Percentiles rank a stretch among this genome's conserved stretches.
phyloP scores from a whole-genome alignment of 2,329 filamentous ascomycete species.

The Leptoxyphium fumago region DNA sequence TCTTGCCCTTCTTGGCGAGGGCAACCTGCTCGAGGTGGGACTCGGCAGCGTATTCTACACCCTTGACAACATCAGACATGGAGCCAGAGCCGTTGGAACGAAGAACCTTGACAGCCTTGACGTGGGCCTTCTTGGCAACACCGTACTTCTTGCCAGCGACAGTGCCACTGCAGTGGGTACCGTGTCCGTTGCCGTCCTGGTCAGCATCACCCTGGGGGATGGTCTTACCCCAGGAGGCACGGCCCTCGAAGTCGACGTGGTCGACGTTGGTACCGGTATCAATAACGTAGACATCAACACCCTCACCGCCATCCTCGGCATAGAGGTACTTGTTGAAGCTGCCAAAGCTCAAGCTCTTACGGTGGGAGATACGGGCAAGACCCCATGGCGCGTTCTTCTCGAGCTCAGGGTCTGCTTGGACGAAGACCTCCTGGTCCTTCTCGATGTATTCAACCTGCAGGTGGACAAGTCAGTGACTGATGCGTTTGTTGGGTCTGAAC shows the following conservation, averaged over 20 bases:
- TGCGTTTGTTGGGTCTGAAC: neutral
- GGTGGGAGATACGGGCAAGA: slow-evolving; percentile 93
- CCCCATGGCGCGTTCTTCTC: slow-evolving; percentile 98
- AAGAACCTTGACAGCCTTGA: slow-evolving; percentile 97
- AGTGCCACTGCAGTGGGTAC: slow-evolving; percentile 97
- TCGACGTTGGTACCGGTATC: slow-evolving; percentile 90
- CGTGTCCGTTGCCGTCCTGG: slow-evolving; percentile 91
- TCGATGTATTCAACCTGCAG: slow-evolving; percentile 87
- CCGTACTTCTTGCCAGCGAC: slow-evolving; percentile 97
- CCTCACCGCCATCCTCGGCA: slow-evolving; percentile 76
- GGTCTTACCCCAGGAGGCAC: slow-evolving; percentile 93
- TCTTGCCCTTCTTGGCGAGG: slow-evolving; percentile 72
- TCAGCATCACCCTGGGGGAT: slow-evolving; percentile 76
- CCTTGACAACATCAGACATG: slow-evolving; percentile 98
- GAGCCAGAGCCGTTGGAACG: slow-evolving; percentile 92
- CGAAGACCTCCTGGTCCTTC: slow-evolving; percentile 83
- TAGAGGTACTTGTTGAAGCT: slow-evolving; percentile 99
- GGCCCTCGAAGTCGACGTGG: slow-evolving; percentile 94
- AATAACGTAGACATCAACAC: slow-evolving; percentile 96
- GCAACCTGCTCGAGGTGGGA: slow-evolving; percentile 62
- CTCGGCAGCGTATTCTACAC: slow-evolving; percentile 85
- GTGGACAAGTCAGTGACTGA: neutral
- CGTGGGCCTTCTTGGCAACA: slow-evolving; percentile 95
- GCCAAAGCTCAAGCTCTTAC: slow-evolving; percentile 70
- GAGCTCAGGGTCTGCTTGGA: slow-evolving; percentile 45